Base-by-base conservation (phyloP, 2,329 filamentous ascomycete species). In the Ilyonectria robusta region DNA sequence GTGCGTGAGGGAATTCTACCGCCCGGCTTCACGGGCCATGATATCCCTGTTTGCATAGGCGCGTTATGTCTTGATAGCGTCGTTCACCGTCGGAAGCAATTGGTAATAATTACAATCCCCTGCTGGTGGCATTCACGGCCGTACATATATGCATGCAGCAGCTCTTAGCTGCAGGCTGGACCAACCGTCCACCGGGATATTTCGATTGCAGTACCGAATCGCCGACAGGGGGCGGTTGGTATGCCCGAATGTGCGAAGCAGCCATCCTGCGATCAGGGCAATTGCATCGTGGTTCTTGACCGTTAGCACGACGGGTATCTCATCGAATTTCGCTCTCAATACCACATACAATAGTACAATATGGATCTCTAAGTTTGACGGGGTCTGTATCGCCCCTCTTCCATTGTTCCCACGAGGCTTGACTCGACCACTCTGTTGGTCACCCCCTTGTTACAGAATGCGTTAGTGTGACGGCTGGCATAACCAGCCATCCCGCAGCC, bases 1-100 rank as follows among this genome's bases (percentile, higher is more conserved):
- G 42, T 56, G 42, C 54, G 56, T 53, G 56, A 56, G 40, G 47
- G 56, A 40, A 42, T 59, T 59, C 31, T n/a, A 56, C 10, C 7
- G 15, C 40, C 40, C 40, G 7, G 17, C 40, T n/a, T 42, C 15
- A 42, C 3, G 7, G 26, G 4, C 48, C 17, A 19, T 13, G 8
- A 19, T 19, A 51, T 13, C 48, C 48, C 26, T 51, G 48, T 19
- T 11, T 19, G 48, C 48, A 51, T 51, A 7, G 17, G 29, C 11
- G 29, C 15, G 13, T 17, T 9, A 23, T 29, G 29, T 50, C 47
- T 50, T 29, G 29, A 31, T 50, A 29, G 46, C 11, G 21, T 21
- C 29, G 23, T 29, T 17, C 17, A 10, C 29, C 15, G 15, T 23
- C 42, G 47, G 47, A 9, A 29, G 26, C 47, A 31, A 31, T 26